Base-by-base conservation (phyloP, 805 yeast species). In the Schizosaccharomyces lindneri region DNA sequence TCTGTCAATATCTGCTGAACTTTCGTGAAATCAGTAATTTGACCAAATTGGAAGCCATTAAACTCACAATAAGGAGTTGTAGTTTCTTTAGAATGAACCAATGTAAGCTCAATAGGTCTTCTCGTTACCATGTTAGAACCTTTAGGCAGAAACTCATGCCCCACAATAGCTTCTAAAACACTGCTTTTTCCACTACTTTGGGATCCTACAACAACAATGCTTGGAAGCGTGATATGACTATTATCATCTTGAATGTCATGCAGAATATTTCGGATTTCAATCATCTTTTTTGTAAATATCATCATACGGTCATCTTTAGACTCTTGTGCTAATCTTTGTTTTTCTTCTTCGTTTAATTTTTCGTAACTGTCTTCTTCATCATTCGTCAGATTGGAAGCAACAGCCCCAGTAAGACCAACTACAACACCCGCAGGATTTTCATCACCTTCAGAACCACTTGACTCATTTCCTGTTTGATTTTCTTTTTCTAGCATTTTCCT, bases 111-210 rank as follows among this genome's bases (percentile, higher is more conserved):
- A 59, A 93, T 90, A 1, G 99, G 99, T 67, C 98, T 79, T 71
- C 97, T 80, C 0, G 99, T 93, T 43, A 94, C 98, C 98, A 93
- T 94, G 70, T 94, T 93, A 55, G 87, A 81, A 41, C 99, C 99
- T 71, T 93, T 93, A 43, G 99, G 99, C 63, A 93, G 74, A 66
- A 93, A 93, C 70, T 93, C 97, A 67, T 86, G 95, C n/a, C 99
- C 99, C 4, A 93, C 99, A 63, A 93, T 85, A 5, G 96, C 81
- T 43, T 59, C 61, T 69, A 90, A 76, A 19, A 90, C 97, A n/a
- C 95, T 85, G 39, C 95, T 85, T 72, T 90, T 90, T 62, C 98
- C 98, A 66, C 95, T 86, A 29, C 95, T 85, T 73, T 90, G 98
- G 1, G 96, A 87, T n/a, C 98, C 98, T 59, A 93, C 95, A 39